Percentiles rank a stretch among this genome's conserved stretches.
Evolutionary conservation across 257 asterid genomes (phyloP).

Genomic region (Solanum phureja): DNA sequence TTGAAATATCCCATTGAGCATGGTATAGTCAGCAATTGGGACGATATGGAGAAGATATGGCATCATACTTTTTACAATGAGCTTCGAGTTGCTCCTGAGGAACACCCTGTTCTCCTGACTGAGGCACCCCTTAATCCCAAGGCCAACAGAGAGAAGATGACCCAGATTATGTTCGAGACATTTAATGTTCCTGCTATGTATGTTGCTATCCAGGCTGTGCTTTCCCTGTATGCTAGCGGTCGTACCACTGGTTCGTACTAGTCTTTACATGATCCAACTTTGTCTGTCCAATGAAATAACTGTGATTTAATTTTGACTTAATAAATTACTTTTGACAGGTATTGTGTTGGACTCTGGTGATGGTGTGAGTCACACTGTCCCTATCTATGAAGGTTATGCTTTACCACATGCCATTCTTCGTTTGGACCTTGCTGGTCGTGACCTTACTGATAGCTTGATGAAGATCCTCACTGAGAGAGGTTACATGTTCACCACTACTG

Average conservation of each 20-base stretch:
- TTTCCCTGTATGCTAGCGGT: constrained; percentile 46
- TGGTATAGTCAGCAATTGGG: constrained; percentile 45
- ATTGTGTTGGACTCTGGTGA: constrained; percentile 48
- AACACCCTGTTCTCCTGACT: constrained; percentile 39
- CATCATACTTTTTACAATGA: constrained; percentile 48
- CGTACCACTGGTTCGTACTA: constrained; percentile 35
- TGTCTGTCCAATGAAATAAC: background rate
- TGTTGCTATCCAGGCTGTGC: constrained; percentile 45
- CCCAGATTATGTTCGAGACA: constrained; percentile 44
- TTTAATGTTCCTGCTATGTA: constrained; percentile 42
- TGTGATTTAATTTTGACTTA: background rate
- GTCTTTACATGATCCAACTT: background rate
- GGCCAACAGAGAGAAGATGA: constrained; percentile 47
- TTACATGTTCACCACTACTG: constrained; percentile 46
- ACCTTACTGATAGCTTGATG: constrained; percentile 36
- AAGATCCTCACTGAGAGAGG: constrained; percentile 44
- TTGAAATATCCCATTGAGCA: constrained; percentile 41
- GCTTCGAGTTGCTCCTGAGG: constrained; percentile 47
- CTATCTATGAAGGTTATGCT: constrained; percentile 42
- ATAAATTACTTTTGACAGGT: constrained; percentile 11
- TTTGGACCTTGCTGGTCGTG: constrained; percentile 44
- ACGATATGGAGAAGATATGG: constrained; percentile 46
- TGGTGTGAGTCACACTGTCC: constrained; percentile 43
- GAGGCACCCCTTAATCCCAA: constrained; percentile 50
- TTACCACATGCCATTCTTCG: constrained; percentile 44